Base-by-base conservation (phyloP, 345 rosid genomes). In the Syzygium oleosum region DNA sequence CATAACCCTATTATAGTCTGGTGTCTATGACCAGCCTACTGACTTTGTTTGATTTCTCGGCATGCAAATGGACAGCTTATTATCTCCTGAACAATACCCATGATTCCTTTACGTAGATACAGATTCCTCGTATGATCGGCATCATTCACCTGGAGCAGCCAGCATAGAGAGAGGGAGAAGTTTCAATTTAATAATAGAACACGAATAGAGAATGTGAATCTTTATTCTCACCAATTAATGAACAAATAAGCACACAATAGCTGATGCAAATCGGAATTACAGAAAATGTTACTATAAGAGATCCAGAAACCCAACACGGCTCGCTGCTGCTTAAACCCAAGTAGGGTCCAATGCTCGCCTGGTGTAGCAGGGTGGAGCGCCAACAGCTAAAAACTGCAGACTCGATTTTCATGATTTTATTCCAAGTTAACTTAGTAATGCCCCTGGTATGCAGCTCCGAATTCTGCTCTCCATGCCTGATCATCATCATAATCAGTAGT, bases 401-500 rank as follows among this genome's bases (percentile, higher is more conserved):
- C 83, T 73, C 19, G 83, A 38, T 34, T 38, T 73, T 38, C 25
- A 34, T 68, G 79, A 68, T 68, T 38, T 34, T 34, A 25, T 73
- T 73, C 83, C 83, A 5, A 38, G 80, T 19, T 38, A 25, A 73
- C 80, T 91, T 78, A 93, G 88, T 87, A 90, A 87, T 94, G 98
- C 34, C 95, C 93, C 89, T 96, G 98, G 89, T 97, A 97, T 43
- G 94, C 94, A 59, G 98, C 94, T 87, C 99, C 96, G 90, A 97
- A 96, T 91, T 97, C 99, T 19, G 98, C 98, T 90, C 97, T 95
- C 99, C 99, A 97, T 12, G 99, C 96, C 86, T 95, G 97, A 88
- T 96, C 99, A 86, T 97, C 99, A 85, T 94, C 92, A 13, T 73
- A n/a, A 51, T 85, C 54, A 15, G 90, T 84, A 34, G 52, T 85